Percentiles rank a stretch among this genome's conserved stretches.
These are phyloP conservation scores for Pseudogymnoascus sp. DNA, from an alignment of 2,329 filamentous ascomycete species.

Conservation along the genomic window DNA sequence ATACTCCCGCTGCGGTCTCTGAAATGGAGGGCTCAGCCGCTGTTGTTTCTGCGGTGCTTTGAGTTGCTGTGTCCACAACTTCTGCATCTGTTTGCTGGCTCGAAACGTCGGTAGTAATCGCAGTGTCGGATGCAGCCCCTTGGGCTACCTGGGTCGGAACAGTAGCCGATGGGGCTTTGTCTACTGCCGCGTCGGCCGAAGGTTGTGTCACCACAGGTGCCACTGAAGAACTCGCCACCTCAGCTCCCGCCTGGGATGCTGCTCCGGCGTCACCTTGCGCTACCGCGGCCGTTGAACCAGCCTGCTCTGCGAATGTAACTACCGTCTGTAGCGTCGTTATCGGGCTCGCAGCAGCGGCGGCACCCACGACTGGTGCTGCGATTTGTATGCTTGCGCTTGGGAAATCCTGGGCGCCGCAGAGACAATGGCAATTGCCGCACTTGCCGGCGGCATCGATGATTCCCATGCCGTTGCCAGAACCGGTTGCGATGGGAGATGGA, in stretches of 20 bases:
- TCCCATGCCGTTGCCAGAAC: neutral
- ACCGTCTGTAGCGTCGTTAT: conserved; percentile 9
- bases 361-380: neutral
- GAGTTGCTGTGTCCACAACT: conserved; percentile 10
- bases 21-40: neutral
- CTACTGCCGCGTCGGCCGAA: neutral
- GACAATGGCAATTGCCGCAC: neutral
- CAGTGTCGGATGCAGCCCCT: neutral
- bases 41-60: neutral
- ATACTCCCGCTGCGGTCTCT: neutral
- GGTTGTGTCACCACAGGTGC: neutral
- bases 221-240: neutral
- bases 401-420: neutral
- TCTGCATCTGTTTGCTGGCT: conserved; percentile 1
- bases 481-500: neutral
- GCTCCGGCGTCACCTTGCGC: neutral
- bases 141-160: neutral
- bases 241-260: neutral
- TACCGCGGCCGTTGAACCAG: conserved; percentile 2
- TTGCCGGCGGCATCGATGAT: neutral
- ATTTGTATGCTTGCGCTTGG: neutral
- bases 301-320: conserved; percentile 1
- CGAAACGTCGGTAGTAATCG: neutral
- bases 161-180: neutral
- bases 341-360: neutral